These are phyloP conservation scores for Penicillium sp. DNA, from an alignment of 2,329 filamentous ascomycete genomes.

Conservation along the genomic window DNA sequence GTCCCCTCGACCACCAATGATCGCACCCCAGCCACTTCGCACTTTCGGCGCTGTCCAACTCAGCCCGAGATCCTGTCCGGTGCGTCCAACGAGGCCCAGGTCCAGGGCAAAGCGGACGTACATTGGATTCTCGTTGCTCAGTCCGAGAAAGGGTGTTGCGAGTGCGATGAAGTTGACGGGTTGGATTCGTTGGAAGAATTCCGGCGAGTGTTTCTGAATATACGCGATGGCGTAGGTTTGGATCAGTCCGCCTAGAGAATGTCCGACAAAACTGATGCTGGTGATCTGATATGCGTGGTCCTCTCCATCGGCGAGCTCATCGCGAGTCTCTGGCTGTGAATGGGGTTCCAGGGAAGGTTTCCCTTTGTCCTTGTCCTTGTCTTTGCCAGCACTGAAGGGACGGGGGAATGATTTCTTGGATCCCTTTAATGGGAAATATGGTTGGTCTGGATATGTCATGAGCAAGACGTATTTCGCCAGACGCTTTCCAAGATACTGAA, in stretches of 20 bases:
- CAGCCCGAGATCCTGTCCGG: constrained; percentile 90
- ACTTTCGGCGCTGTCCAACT: constrained; percentile 91
- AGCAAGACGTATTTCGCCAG: constrained; percentile 87
- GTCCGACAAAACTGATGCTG: constrained; percentile 92
- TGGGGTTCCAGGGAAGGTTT: constrained; percentile 37
- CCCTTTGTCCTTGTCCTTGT: constrained; percentile 23
- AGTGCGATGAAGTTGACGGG: constrained; percentile 90
- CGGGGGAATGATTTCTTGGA: constrained; percentile 55
- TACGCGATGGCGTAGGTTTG: constrained; percentile 96
- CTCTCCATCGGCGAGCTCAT: constrained; percentile 49
- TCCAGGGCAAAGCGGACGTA: constrained; percentile 98
- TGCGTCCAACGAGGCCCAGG: constrained; percentile 93
- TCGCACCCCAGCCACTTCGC: constrained; percentile 82
- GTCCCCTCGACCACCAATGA: constrained; percentile 78
- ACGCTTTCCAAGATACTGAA: constrained; percentile 95
- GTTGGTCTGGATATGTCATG: constrained; percentile 92
- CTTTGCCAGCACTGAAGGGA: constrained; percentile 49
- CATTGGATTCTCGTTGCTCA: constrained; percentile 96
- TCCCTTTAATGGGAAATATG: constrained; percentile 72
- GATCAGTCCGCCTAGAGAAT: constrained; percentile 86
- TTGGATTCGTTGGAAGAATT: constrained; percentile 83
- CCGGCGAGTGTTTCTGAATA: constrained; percentile 91
- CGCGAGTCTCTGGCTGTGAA: constrained; percentile 44
- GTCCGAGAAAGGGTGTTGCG: constrained; percentile 83
- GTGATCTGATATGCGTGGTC: constrained; percentile 76